A percentile compares a stretch with the other conserved stretches of the same genome.
Conservation (phyloP, 352 stramenopile genomes). For the Phytopythium ostracodes region DNA sequence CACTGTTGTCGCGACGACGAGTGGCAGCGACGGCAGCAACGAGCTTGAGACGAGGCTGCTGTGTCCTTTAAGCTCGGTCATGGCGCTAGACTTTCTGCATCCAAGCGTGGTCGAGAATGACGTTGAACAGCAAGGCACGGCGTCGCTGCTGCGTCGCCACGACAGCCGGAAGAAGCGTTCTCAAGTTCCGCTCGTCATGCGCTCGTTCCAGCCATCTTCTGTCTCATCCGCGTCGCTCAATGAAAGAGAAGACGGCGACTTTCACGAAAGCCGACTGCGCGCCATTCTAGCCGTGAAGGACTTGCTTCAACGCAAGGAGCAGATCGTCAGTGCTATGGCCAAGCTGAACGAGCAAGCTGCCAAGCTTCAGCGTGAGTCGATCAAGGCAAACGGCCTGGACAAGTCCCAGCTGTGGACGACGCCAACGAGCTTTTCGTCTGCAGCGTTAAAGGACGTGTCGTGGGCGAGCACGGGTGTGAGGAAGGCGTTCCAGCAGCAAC, state of each 20-base stretch:
- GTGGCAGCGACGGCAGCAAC: conserved; percentile 10
- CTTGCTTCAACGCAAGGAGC: conserved; percentile 72
- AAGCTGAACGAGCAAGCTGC: conserved; percentile 41
- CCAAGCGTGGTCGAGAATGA: conserved; percentile 6
- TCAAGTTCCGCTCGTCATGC: neutral
- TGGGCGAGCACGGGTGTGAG: conserved; percentile 20
- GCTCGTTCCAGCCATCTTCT: neutral
- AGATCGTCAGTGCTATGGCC: conserved; percentile 40
- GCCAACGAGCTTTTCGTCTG: conserved; percentile 20
- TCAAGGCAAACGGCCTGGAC: conserved; percentile 19
- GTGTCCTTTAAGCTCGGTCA: conserved; percentile 48
- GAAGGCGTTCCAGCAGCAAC: conserved; percentile 46
- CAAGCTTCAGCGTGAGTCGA: conserved; percentile 13
- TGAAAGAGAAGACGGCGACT: conserved; percentile 7
- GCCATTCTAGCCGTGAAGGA: conserved; percentile 46
- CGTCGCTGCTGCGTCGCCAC: conserved; percentile 24
- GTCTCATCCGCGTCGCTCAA: conserved; percentile 1
- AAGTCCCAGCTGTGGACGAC: conserved; percentile 19
- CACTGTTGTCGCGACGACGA: conserved; percentile 16
- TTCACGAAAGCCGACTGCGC: conserved; percentile 34
- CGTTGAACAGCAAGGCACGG: conserved; percentile 1
- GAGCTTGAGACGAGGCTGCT: conserved; percentile 19
- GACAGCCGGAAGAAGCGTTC: conserved; percentile 5
- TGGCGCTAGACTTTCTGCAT: conserved; percentile 42
- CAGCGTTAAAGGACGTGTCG: conserved; percentile 19